Percentiles rank a stretch among this genome's conserved stretches.
These are phyloP conservation scores for Amaranthus cruentus DNA, from an alignment of 148 eudicot genomes.

Conservation along the genomic window DNA sequence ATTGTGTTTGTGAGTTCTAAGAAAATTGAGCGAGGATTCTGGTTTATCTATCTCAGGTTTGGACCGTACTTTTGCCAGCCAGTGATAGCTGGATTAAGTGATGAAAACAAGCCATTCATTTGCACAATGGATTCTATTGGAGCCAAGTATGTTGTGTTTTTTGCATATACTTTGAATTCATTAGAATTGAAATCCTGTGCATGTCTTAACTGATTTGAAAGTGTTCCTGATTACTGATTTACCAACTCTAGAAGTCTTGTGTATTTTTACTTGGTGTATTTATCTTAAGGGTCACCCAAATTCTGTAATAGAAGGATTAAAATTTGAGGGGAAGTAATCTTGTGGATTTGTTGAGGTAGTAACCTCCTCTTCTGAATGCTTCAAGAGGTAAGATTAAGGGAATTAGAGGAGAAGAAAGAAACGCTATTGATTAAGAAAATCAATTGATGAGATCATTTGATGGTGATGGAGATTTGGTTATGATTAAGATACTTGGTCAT, in stretches of 20 bases:
- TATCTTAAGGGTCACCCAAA: no score
- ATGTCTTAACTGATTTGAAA: neutral
- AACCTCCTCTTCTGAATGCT: no score
- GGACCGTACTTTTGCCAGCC: conserved; percentile 97
- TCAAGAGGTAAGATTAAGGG: no score
- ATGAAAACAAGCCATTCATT: conserved; percentile 89
- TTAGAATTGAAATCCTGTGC: conserved; percentile 6
- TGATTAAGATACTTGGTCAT: no score
- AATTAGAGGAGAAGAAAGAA: no score
- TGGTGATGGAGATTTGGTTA: no score
- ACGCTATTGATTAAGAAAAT: no score
- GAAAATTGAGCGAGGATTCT: neutral
- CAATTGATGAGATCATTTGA: no score
- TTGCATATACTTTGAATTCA: neutral
- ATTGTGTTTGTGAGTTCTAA: neutral
- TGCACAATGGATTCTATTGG: conserved; percentile 99
- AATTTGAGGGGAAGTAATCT: no score
- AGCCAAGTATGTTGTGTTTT: conserved; percentile 71
- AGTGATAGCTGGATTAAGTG: conserved; percentile 90
- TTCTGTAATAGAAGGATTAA: no score
- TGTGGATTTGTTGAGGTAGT: no score
- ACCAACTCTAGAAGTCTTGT: neutral
- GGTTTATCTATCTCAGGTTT: conserved; percentile 40
- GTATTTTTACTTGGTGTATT: no score
- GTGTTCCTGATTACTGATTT: neutral